phyloP scores from a whole-genome alignment of 169 alveolate species.

The Plasmodium vivax region DNA sequence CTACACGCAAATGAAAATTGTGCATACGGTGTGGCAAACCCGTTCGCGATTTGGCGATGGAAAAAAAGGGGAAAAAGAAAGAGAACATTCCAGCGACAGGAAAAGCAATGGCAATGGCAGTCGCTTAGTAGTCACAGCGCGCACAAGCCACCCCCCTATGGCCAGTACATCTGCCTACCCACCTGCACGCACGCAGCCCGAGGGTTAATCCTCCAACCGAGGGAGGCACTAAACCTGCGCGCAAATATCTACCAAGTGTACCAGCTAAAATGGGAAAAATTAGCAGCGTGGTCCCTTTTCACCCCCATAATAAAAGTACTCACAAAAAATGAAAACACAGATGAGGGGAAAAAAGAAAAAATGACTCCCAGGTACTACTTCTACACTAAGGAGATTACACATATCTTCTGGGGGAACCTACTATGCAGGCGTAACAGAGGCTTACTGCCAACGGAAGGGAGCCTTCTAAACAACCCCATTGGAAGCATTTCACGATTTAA shows the following conservation, averaged over 20 bases:
- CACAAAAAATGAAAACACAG: not conserved
- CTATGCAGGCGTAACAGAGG: not conserved
- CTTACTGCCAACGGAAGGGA: not conserved
- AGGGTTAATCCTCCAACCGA: not conserved
- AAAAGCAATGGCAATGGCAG: not conserved
- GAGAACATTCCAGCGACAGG: not conserved
- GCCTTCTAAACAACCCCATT: not conserved
- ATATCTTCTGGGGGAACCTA: conserved; percentile 7
- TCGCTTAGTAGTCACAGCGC: not conserved
- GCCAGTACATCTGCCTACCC: not conserved
- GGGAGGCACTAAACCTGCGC: not conserved
- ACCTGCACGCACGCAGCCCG: not conserved
- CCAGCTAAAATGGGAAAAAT: not conserved
- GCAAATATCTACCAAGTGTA: not conserved
- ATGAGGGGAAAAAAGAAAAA: conserved; percentile 12
- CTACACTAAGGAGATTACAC: conserved; percentile 5
- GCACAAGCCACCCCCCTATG: not conserved
- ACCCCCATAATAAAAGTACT: not conserved
- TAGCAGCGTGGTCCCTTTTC: not conserved
- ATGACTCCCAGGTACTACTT: conserved; percentile 42
- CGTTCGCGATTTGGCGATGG: not conserved
- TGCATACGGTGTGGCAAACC: not conserved
- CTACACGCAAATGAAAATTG: not conserved
- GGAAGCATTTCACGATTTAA: not conserved
- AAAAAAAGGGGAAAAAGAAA: not conserved